Conservation (phyloP, 495 filamentous ascomycete species). For the Tuber melanosporum region DNA sequence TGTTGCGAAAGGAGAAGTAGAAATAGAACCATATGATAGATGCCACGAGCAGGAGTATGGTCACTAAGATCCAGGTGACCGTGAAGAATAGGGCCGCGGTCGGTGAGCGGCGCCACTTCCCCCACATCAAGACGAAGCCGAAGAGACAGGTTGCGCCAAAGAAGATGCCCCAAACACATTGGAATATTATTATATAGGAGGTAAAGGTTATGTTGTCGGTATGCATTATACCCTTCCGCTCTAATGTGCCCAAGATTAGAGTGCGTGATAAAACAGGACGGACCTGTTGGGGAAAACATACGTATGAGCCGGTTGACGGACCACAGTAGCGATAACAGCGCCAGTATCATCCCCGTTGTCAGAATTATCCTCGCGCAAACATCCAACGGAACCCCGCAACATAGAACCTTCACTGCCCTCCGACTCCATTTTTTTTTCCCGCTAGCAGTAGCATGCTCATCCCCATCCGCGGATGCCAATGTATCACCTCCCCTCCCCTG, state of each 20-base stretch:
- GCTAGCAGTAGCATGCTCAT: neutral
- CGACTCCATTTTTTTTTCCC: neutral
- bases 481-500: conserved; percentile 1
- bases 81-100: conserved; percentile 33
- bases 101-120: conserved; percentile 37
- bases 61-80: conserved; percentile 28
- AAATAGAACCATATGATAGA: conserved; percentile 32
- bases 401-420: conserved; percentile 19
- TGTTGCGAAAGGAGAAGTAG: conserved; percentile 19
- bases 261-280: neutral
- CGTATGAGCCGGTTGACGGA: conserved; percentile 24
- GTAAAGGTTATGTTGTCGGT: neutral
- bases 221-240: neutral
- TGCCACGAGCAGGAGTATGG: conserved; percentile 24
- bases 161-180: conserved; percentile 32
- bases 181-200: conserved; percentile 19
- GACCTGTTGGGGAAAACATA: conserved; percentile 9
- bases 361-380: conserved; percentile 25
- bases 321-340: conserved; percentile 23
- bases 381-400: conserved; percentile 29
- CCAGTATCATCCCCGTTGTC: conserved; percentile 20
- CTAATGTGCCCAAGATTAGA: neutral
- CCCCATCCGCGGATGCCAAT: neutral
- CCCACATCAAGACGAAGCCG: conserved; percentile 39
- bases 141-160: conserved; percentile 31